Base-by-base conservation (phyloP, 192 early-diverging fungal genomes). In the Coemansia sp. region DNA sequence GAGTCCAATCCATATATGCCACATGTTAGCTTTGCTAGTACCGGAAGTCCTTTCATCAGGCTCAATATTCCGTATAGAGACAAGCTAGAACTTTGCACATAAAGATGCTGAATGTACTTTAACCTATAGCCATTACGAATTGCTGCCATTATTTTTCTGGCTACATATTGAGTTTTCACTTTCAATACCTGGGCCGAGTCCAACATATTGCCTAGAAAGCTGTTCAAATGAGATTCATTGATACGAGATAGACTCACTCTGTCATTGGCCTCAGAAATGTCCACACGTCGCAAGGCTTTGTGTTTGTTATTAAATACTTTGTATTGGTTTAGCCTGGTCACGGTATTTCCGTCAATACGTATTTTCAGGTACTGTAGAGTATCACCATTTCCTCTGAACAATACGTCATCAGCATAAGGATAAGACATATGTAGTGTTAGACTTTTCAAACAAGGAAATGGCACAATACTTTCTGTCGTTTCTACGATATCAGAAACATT, bases 301-400 rank as follows among this genome's bases (percentile, higher is more conserved):
- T 63, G 61, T 20, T 27, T 63, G 61, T 38, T 20, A 13, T 42
- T n/a, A 42, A 63, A 42, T 18, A 22, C 61, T 20, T 20, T n/a
- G 3, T 24, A 20, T 5, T 38, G 1, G 4, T 24, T 41, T 20
- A 63, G 20, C 61, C n/a, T 63, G 1, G 8, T 63, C 7, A 42
- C 38, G 3, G 38, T 42, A 42, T 24, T 22, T 16, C 22, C 8
- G 18, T 63, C 38, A 24, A 63, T 38, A 42, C 1, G 5, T 8
- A 42, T 42, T 27, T 22, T 13, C n/a, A 69, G 41, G 22, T 20
- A n/a, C 16, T 61, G 40, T 16, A 69, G 55, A 13, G 67, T 61
- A 8, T 9, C 42, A 18, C 29, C 44, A 40, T 68, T 69, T 20
- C 67, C 67, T 16, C 55, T 34, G 18, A 69, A 69, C 40, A 69